Conservation (phyloP, 2,329 filamentous ascomycete species). For the Epichloe typhina region DNA sequence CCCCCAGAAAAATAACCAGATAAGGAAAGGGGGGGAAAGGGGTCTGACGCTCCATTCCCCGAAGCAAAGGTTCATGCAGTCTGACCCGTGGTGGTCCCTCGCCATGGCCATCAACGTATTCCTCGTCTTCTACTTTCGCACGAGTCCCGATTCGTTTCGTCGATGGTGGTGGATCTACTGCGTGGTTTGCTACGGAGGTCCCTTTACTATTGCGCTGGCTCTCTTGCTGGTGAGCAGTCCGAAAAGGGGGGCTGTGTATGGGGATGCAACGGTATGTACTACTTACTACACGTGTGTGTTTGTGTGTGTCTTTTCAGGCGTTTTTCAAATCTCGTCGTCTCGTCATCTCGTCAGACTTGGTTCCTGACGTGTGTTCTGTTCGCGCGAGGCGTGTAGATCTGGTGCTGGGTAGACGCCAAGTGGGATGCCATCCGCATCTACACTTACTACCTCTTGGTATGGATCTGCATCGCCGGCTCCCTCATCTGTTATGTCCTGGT, state of each 20-base stretch:
- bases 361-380: neutral
- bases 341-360: neutral
- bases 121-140: slow-evolving; percentile 50
- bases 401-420: slow-evolving; percentile 45
- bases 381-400: slow-evolving; percentile 29
- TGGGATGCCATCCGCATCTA: slow-evolving; percentile 46
- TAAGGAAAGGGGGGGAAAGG: too few species aligned
- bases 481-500: slow-evolving; percentile 42
- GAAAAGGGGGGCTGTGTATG: slow-evolving; percentile 32
- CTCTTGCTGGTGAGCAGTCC: slow-evolving; percentile 43
- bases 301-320: neutral
- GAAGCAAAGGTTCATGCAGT: slow-evolving; percentile 52
- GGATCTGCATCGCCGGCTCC: slow-evolving; percentile 44
- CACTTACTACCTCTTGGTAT: slow-evolving; percentile 48
- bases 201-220: slow-evolving; percentile 52
- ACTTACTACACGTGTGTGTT: neutral
- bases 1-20: too few species aligned
- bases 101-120: slow-evolving; percentile 77
- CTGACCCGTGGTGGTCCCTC: slow-evolving; percentile 64
- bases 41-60: too few species aligned
- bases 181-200: slow-evolving; percentile 56
- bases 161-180: slow-evolving; percentile 61
- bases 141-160: slow-evolving; percentile 53
- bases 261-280: slow-evolving; percentile 40
- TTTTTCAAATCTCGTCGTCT: too few species aligned